phyloP scores from a whole-genome alignment of 1,284 basidiomycete genomes.

The Somion occarium region DNA sequence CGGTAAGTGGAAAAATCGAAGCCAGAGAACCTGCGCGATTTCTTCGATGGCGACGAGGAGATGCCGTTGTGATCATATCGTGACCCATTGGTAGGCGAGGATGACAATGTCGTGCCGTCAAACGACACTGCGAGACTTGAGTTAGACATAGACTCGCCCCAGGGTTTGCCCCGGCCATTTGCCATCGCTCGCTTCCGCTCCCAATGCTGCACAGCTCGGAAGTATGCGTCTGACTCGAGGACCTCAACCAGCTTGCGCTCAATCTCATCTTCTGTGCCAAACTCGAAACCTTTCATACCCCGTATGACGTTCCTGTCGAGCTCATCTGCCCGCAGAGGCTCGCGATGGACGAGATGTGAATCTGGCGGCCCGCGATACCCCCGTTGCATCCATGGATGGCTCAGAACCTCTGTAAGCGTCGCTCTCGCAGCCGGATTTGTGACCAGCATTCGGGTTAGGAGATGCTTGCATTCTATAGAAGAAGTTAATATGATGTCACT shows the following conservation, averaged over 20 bases:
- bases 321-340: slow-evolving; percentile 84
- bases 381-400: slow-evolving; percentile 94
- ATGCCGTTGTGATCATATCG: slow-evolving; percentile 22
- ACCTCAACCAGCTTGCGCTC: slow-evolving; percentile 70
- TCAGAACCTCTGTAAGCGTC: slow-evolving; percentile 81
- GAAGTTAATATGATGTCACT: slow-evolving; percentile 9
- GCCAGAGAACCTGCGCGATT: slow-evolving; percentile 75
- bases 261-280: slow-evolving; percentile 86
- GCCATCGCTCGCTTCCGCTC: slow-evolving; percentile 59
- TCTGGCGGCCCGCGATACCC: slow-evolving; percentile 80
- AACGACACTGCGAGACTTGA: slow-evolving; percentile 66
- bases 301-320: slow-evolving; percentile 84
- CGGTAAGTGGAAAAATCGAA: slow-evolving; percentile 83
- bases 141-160: slow-evolving; percentile 55
- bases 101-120: slow-evolving; percentile 34
- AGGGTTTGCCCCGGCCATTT: slow-evolving; percentile 35
- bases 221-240: slow-evolving; percentile 78
- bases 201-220: slow-evolving; percentile 71
- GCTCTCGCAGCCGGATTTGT: slow-evolving; percentile 89
- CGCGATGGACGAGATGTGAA: slow-evolving; percentile 82
- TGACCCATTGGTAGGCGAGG: slow-evolving; percentile 23
- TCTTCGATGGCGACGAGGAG: slow-evolving; percentile 44
- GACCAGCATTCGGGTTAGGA: slow-evolving; percentile 94
- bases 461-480: slow-evolving; percentile 83
- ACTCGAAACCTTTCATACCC: slow-evolving; percentile 96